Conservation (phyloP, 176 grass and related monocot genomes). For the Oryza coarctata region DNA sequence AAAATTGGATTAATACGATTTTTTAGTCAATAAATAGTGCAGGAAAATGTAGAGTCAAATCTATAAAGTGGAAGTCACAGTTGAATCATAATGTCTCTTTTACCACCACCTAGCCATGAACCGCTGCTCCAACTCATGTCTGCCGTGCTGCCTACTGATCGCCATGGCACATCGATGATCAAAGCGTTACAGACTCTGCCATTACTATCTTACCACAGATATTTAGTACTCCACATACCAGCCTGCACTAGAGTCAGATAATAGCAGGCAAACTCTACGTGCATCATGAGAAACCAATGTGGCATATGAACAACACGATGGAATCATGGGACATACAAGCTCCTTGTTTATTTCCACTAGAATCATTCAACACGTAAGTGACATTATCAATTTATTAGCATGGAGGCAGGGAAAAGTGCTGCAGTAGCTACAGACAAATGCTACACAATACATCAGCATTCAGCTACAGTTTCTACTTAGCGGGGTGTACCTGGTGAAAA, state of each 20-base stretch:
- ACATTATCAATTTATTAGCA: background rate
- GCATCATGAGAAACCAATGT: background rate
- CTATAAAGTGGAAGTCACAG: background rate
- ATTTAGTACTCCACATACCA: background rate
- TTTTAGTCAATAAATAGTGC: background rate
- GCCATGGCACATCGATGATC: background rate
- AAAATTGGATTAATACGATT: background rate
- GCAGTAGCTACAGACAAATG: background rate
- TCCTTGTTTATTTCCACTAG: background rate
- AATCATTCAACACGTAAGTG: background rate
- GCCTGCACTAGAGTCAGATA: background rate
- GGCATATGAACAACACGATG: background rate
- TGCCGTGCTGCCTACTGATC: background rate
- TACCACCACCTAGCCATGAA: background rate
- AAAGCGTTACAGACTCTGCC: conserved; percentile 1
- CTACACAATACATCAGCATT: conserved; percentile 14
- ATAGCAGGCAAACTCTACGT: background rate
- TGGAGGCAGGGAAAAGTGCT: background rate
- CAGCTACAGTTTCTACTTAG: background rate
- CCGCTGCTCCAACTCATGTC: background rate
- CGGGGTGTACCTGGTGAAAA: too few relatives aligned
- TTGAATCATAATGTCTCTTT: background rate
- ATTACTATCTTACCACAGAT: background rate
- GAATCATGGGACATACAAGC: background rate
- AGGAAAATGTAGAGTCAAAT: background rate